Conservation (phyloP, 345 rosid genomes). For the Arabidopsis arenosa region DNA sequence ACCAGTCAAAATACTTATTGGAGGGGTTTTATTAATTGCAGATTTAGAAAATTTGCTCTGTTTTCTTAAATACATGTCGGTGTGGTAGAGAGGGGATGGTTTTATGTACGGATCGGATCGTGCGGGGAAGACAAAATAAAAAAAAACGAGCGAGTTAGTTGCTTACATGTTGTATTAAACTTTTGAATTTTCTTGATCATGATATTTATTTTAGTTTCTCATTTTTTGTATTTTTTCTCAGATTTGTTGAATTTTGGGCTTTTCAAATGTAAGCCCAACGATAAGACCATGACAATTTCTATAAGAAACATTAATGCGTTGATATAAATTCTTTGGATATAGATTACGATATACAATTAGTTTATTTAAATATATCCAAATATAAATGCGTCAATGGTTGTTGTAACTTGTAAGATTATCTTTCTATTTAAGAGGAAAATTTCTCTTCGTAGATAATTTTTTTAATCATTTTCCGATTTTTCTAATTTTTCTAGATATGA, state of each 20-base stretch:
- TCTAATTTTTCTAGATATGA: background rate
- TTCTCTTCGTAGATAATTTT: background rate
- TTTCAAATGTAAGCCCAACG: background rate
- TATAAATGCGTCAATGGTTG: conserved; percentile 27
- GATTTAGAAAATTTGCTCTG: conserved; percentile 18
- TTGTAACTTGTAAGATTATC: conserved; percentile 24
- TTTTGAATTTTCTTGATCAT: conserved; percentile 2
- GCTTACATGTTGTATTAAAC: conserved; percentile 35
- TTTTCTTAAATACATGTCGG: conserved; percentile 18
- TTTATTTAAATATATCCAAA: background rate
- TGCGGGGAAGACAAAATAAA: conserved; percentile 42
- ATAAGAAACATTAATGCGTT: too few species aligned
- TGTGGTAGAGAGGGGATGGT: conserved; percentile 21
- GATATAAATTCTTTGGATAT: too few species aligned
- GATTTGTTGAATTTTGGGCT: background rate
- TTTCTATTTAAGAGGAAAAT: conserved; percentile 5
- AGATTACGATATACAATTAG: background rate
- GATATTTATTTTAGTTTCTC: background rate
- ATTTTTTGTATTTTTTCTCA: background rate
- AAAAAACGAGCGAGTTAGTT: conserved; percentile 38
- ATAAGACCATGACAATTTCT: background rate
- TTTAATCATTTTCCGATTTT: background rate
- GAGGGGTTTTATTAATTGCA: conserved; percentile 21
- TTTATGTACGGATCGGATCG: conserved; percentile 40
- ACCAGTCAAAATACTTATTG: conserved; percentile 41